phyloP scores from a whole-genome alignment of 768 basidiomycete species.

The Cytidiella melzeri region DNA sequence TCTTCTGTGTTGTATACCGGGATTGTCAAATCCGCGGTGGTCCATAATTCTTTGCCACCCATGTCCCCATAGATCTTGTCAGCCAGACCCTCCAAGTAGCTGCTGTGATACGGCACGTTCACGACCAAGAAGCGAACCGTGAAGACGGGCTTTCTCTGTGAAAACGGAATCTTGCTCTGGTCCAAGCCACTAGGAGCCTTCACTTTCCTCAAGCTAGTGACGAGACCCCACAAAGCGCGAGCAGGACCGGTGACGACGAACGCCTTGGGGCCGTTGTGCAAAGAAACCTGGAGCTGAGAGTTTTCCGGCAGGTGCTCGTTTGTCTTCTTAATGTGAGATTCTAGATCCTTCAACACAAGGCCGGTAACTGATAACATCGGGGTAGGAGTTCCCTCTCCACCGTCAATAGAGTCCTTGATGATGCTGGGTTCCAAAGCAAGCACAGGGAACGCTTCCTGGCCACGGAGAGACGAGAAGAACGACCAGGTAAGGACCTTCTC shows the following conservation, averaged over 20 bases:
- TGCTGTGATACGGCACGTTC: constrained; percentile 93
- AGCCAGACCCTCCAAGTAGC: constrained; percentile 69
- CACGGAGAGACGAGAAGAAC: constrained; percentile 89
- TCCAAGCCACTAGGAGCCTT: constrained; percentile 83
- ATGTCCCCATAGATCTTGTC: constrained; percentile 76
- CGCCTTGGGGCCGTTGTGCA: constrained; percentile 86
- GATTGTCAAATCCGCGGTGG: constrained; percentile 59
- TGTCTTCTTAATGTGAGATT: constrained; percentile 78
- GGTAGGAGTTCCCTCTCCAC: constrained; percentile 87
- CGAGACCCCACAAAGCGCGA: constrained; percentile 88
- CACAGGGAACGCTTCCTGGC: constrained; percentile 91
- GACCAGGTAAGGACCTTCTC: constrained; percentile 86
- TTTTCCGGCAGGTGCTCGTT: constrained; percentile 79
- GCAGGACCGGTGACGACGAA: constrained; percentile 93
- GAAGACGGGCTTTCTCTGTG: constrained; percentile 92
- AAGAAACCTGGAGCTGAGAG: constrained; percentile 78
- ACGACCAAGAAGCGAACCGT: constrained; percentile 92
- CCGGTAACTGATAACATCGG: constrained; percentile 94
- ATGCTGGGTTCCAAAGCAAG: constrained; percentile 85
- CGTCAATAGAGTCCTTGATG: constrained; percentile 81
- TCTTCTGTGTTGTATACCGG: constrained; percentile 91
- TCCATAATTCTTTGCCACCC: constrained; percentile 74
- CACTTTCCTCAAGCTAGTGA: constrained; percentile 84
- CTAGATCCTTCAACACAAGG: constrained; percentile 65
- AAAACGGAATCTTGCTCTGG: constrained; percentile 91